phyloP scores from a whole-genome alignment of 78 protist species.

The Acrasis kona region DNA sequence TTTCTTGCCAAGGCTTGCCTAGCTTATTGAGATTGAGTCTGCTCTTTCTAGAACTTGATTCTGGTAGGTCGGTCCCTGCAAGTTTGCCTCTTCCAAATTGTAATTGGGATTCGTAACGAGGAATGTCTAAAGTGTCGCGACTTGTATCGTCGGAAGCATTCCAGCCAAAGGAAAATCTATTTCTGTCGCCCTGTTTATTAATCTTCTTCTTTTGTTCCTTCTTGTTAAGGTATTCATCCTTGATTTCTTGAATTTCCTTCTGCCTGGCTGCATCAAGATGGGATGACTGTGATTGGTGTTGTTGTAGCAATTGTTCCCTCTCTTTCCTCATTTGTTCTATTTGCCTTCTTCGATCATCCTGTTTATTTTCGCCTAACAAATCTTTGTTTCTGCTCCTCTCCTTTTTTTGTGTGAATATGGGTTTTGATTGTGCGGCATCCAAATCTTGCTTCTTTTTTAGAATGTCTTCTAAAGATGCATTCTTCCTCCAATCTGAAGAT shows the following conservation, averaged over 20 bases:
- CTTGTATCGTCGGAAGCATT: background rate
- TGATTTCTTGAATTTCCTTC: background rate
- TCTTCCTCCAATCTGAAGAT: no score
- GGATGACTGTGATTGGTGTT: background rate
- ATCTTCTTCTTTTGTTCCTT: background rate
- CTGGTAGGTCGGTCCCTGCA: background rate
- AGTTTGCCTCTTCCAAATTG: background rate
- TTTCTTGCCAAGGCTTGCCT: conserved; percentile 70
- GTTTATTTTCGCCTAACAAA: background rate
- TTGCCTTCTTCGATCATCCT: background rate
- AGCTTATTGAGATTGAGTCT: background rate
- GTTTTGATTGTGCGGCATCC: background rate
- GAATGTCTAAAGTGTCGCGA: background rate
- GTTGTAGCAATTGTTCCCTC: background rate
- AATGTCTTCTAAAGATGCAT: background rate
- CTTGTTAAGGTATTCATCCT: background rate
- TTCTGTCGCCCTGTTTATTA: background rate
- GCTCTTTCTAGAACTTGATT: background rate
- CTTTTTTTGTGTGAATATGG: background rate
- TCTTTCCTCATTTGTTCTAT: background rate
- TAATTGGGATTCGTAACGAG: background rate
- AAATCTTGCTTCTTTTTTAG: background rate
- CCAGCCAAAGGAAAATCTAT: background rate
- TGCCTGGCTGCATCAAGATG: background rate
- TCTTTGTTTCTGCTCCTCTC: background rate